These are phyloP conservation scores for Kwoniella dejecticola DNA, from an alignment of 768 basidiomycete species.

Conservation along the genomic window DNA sequence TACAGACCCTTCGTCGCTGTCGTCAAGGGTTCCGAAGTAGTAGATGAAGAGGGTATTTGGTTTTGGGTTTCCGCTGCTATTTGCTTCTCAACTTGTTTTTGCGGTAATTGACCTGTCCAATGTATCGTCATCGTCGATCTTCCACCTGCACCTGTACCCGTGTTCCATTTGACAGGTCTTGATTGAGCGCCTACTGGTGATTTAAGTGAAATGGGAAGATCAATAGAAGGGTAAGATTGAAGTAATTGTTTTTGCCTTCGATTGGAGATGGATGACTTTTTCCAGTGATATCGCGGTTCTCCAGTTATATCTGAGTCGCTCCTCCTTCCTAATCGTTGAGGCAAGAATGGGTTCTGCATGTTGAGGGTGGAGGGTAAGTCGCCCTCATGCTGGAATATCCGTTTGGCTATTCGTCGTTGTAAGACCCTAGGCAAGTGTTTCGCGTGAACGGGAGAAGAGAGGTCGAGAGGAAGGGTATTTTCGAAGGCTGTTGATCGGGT, in stretches of 20 bases:
- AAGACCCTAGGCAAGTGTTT: conserved; percentile 33
- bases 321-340: conserved; percentile 6
- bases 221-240: conserved; percentile 20
- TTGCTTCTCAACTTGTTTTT: conserved; percentile 2
- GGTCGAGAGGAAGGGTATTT: neutral
- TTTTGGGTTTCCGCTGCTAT: neutral
- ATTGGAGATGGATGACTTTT: conserved; percentile 32
- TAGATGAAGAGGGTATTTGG: no score
- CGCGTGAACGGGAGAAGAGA: conserved; percentile 15
- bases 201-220: conserved; percentile 24
- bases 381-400: conserved; percentile 1
- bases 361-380: conserved; percentile 7
- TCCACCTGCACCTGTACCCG: no score
- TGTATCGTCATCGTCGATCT: conserved; percentile 20
- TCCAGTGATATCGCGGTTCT: conserved; percentile 22
- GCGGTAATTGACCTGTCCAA: conserved; percentile 29
- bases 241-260: conserved; percentile 41
- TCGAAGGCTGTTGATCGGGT: conserved; percentile 8
- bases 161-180: conserved; percentile 18
- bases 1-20: conserved; percentile 41
- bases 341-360: conserved; percentile 39
- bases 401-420: conserved; percentile 28
- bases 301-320: conserved; percentile 17
- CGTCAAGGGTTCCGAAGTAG: no score
- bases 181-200: neutral